These are phyloP conservation scores for Solanum paucissectum DNA, from an alignment of 257 asterid genomes.

Conservation along the genomic window DNA sequence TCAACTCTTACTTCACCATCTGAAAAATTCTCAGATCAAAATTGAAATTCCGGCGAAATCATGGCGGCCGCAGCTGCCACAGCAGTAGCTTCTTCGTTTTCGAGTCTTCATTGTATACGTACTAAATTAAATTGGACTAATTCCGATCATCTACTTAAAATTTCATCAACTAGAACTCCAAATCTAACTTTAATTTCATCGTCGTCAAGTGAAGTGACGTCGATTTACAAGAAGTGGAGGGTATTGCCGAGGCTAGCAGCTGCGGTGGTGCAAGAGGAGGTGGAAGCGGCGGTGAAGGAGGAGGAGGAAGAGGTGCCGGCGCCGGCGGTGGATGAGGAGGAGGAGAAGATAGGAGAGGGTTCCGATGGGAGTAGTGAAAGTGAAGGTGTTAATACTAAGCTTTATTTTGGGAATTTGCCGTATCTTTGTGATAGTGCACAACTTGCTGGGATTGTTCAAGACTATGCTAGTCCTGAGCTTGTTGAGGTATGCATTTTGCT, in stretches of 20 bases:
- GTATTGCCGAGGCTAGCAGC: slow-evolving; percentile 26
- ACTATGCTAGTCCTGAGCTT: slow-evolving; percentile 77
- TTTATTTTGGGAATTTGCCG: slow-evolving; percentile 89
- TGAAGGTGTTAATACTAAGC: slow-evolving; percentile 45
- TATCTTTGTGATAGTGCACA: slow-evolving; percentile 82
- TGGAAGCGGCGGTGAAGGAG: slow-evolving; percentile 20
- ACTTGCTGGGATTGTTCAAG: slow-evolving; percentile 89
- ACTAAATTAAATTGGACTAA: slow-evolving; percentile 22
- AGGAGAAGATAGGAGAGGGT: slow-evolving; percentile 10
- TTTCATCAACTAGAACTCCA: slow-evolving; percentile 24
- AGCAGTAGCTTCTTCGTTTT: slow-evolving; percentile 55
- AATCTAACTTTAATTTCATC: slow-evolving; percentile 2
- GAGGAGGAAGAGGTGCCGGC: slow-evolving; percentile 20
- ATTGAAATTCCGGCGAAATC: slow-evolving; percentile 3
- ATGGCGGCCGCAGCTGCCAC: slow-evolving; percentile 65
- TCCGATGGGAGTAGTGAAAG: slow-evolving; percentile 10
- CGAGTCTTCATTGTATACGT: slow-evolving; percentile 28
- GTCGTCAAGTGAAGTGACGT: slow-evolving; percentile 1
- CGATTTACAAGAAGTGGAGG: slow-evolving; percentile 33
- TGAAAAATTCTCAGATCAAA: not conserved
- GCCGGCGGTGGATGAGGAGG: not conserved
- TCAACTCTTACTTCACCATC: not conserved
- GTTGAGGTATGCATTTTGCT: slow-evolving; percentile 48
- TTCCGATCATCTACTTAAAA: slow-evolving; percentile 21
- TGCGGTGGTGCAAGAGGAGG: slow-evolving; percentile 62